Percentiles rank a stretch among this genome's conserved stretches.
These are phyloP conservation scores for Blastomyces emzantsi DNA, from an alignment of 2,329 filamentous ascomycete genomes.

Conservation along the genomic window DNA sequence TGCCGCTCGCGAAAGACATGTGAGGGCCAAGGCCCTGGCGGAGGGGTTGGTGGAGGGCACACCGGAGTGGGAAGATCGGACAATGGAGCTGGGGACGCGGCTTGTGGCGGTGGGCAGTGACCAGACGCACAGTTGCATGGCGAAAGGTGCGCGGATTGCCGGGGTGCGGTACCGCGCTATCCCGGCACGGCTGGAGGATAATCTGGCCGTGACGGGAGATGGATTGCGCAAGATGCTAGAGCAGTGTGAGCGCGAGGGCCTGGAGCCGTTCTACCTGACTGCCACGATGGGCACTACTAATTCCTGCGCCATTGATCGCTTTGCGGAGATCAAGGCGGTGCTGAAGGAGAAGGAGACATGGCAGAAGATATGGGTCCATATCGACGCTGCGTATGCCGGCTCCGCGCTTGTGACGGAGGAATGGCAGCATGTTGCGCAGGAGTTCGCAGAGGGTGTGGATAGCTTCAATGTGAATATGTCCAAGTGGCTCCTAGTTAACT, in stretches of 20 bases:
- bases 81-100: conserved; percentile 56
- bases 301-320: conserved; percentile 79
- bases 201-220: conserved; percentile 60
- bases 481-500: conserved; percentile 94
- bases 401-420: conserved; percentile 74
- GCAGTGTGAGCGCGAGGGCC: conserved; percentile 56
- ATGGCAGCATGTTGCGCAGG: conserved; percentile 57
- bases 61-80: conserved; percentile 59
- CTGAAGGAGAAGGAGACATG: conserved; percentile 38
- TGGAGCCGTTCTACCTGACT: conserved; percentile 81
- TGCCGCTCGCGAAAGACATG: conserved; percentile 72
- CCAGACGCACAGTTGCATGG: conserved; percentile 71
- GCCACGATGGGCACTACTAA: conserved; percentile 78
- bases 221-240: conserved; percentile 55
- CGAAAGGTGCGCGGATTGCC: conserved; percentile 78
- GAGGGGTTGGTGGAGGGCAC: conserved; percentile 38
- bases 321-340: conserved; percentile 56
- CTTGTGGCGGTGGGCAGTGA: conserved; percentile 75
- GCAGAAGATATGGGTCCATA: conserved; percentile 73
- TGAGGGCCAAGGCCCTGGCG: conserved; percentile 50
- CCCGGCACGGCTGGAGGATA: conserved; percentile 51
- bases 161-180: conserved; percentile 73
- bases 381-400: conserved; percentile 89
- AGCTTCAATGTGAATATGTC: conserved; percentile 95
- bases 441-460: conserved; percentile 58